Base-by-base conservation (phyloP, 441 rosid genomes). In the Iberis amara region DNA sequence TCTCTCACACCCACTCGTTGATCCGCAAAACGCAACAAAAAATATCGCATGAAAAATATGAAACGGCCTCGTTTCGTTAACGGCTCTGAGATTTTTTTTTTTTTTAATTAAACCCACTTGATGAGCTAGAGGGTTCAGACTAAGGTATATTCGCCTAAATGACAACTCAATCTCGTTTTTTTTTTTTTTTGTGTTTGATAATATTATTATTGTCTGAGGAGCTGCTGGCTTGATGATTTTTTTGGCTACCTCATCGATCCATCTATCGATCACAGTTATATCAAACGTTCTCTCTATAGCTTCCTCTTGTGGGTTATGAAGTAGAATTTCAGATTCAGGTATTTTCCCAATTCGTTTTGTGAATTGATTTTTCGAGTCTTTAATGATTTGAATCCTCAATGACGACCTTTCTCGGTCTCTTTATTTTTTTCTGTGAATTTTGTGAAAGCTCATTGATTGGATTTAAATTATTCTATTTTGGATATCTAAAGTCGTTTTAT, bases 111-210 rank as follows among this genome's bases (percentile, higher is more conserved):
- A 35, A 44, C 4, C 59, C 31, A 57, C 48, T 51, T 3, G 5
- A 3, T 4, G 3, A 36, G 0, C 4, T 0, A 65, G 59, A 65
- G 55, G 26, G 38, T 52, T 6, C 3, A 10, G 7, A n/a, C n/a
- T n/a, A n/a, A 50, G 59, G 65, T 28, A 59, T 57, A 66, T 66
- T 66, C 65, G 44, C 35, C 3, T 46, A 26, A 39, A 44, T 52
- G 64, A 57, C 59, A 64, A n/a, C n/a, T n/a, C n/a, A n/a, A n/a
- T n/a, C n/a, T n/a, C n/a, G n/a, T n/a, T n/a, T n/a, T n/a, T n/a
- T n/a, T n/a, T n/a, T n/a, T n/a, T n/a, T n/a, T n/a, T n/a, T n/a
- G n/a, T n/a, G n/a, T n/a, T n/a, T n/a, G n/a, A n/a, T n/a, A n/a
- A n/a, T n/a, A n/a, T n/a, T n/a, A 35, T 24, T 24, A 24, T 24